These are phyloP conservation scores for Rubroshorea leprosula DNA, from an alignment of 345 rosid species.

Conservation along the genomic window DNA sequence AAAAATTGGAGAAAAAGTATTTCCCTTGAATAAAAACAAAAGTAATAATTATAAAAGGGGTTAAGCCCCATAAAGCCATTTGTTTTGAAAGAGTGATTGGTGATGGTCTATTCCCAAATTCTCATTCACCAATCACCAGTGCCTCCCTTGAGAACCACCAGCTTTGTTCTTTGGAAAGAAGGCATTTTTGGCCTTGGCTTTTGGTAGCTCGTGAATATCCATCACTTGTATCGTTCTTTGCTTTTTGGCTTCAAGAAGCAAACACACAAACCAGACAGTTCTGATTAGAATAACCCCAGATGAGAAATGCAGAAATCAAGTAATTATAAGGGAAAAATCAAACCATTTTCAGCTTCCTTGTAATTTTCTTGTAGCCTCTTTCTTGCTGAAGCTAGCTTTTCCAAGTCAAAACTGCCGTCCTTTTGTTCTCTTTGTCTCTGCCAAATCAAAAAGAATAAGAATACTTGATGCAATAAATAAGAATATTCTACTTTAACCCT, in stretches of 20 bases:
- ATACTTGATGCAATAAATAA: not conserved
- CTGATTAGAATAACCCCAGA: constrained; percentile 6
- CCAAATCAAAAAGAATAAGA: constrained; percentile 13
- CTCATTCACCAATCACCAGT: constrained; percentile 55
- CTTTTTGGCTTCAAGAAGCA: constrained; percentile 71
- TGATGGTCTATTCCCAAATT: not conserved
- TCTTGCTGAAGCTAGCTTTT: constrained; percentile 61
- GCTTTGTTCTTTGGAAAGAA: constrained; percentile 86
- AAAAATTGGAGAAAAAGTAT: not conserved
- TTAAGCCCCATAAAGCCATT: not conserved
- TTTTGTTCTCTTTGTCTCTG: constrained; percentile 73
- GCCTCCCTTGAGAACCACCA: constrained; percentile 85
- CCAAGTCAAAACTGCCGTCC: constrained; percentile 50
- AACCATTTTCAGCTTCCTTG: constrained; percentile 91
- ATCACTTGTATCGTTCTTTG: constrained; percentile 98
- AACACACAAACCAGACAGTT: constrained; percentile 15
- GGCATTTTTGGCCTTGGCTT: constrained; percentile 62
- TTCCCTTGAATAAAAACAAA: not conserved
- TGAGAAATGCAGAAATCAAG: not conserved
- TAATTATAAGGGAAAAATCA: constrained; percentile 5
- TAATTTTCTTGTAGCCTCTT: constrained; percentile 87
- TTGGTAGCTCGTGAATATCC: constrained; percentile 97
- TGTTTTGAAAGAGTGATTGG: not conserved
- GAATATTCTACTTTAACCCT: not conserved
- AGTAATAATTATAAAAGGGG: not conserved